These are phyloP conservation scores for Globisporangium takayamanum DNA, from an alignment of 352 stramenopile species.

Conservation along the genomic window DNA sequence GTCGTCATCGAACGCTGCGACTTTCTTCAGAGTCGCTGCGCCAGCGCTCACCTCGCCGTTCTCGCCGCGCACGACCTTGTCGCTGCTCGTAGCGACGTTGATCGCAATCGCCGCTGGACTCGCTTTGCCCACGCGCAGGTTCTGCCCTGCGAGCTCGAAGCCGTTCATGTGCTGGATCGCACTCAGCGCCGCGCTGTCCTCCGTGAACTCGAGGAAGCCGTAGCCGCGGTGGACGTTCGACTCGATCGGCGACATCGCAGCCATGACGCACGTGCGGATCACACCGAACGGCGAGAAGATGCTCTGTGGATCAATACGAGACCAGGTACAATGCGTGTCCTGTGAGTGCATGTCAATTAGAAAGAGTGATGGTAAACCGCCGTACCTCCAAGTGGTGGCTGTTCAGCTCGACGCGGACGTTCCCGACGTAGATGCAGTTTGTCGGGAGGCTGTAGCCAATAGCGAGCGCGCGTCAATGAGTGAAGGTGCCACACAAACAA, in stretches of 20 bases:
- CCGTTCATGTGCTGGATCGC: conserved; percentile 82
- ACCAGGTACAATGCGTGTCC: too few species aligned
- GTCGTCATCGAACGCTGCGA: conserved; percentile 36
- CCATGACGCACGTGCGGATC: conserved; percentile 64
- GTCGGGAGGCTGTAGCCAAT: conserved; percentile 37
- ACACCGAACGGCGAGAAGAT: conserved; percentile 76
- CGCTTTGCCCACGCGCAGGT: conserved; percentile 74
- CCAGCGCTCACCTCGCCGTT: conserved; percentile 10
- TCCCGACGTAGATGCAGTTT: conserved; percentile 69
- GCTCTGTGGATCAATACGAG: conserved; percentile 23
- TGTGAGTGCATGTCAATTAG: too few species aligned
- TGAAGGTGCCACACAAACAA: not conserved
- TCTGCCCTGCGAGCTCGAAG: conserved; percentile 68
- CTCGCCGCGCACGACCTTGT: conserved; percentile 49
- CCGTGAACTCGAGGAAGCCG: conserved; percentile 66
- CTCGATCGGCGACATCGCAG: conserved; percentile 46
- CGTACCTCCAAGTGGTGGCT: conserved; percentile 66
- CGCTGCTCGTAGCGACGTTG: conserved; percentile 54
- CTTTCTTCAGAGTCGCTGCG: conserved; percentile 15
- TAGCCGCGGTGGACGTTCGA: conserved; percentile 58
- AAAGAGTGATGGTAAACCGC: too few species aligned
- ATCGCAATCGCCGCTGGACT: conserved; percentile 58
- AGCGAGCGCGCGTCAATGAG: not conserved
- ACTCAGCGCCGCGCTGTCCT: conserved; percentile 49
- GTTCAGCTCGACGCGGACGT: conserved; percentile 67